Evolutionary conservation across 2,329 filamentous ascomycete species (phyloP), one percentile per base, ranked within the genome.

Genomic region (Curvularia spicifera): DNA sequence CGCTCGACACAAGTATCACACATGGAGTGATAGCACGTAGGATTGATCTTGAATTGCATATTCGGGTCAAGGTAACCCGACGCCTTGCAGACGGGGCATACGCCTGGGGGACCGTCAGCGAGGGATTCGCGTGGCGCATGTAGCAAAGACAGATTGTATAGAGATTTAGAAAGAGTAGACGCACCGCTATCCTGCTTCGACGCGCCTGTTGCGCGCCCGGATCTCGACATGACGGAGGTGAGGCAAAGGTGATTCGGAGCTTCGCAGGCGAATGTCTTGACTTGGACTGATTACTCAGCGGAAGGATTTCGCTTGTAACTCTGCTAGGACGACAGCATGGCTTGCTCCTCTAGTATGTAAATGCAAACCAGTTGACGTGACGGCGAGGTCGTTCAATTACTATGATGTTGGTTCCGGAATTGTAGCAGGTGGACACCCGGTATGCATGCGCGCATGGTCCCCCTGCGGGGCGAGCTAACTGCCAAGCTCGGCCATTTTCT

Each of bases 21-120:
- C 91, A 99, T 98, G 68, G 92, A 92, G 83, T 99, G 95, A 83
- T 99, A 99, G 85, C 95, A 99, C 83, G 96, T 93, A 8, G 94
- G 92, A 77, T 98, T 97, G 81, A 99, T 93, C 69, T 95, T 90
- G 80, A 99, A 98, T 65, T 89, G 86, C 86, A 99, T 93, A 80
- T 93, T 89, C 60, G 88, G 89, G 82, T 97, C 97, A 71, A 98
- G 89, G 82, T 98, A 98, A 65, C 93, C 91, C 59, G 91, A 91
- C 59, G 93, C 96, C 80, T 97, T 97, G 89, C 95, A 99, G 68
- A 98, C 91, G 57, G 94, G 95, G 80, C 95, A 99, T 74, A 93
- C 90, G 79, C 97, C 93, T 81, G 71, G 62, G 58, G 66, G 61
- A 59, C 65, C 60, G 65, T 74, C 68, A 73, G 71, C 64, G 59